Conservation (phyloP, 345 rosid species). For the Bruguiera gymnorhiza region DNA sequence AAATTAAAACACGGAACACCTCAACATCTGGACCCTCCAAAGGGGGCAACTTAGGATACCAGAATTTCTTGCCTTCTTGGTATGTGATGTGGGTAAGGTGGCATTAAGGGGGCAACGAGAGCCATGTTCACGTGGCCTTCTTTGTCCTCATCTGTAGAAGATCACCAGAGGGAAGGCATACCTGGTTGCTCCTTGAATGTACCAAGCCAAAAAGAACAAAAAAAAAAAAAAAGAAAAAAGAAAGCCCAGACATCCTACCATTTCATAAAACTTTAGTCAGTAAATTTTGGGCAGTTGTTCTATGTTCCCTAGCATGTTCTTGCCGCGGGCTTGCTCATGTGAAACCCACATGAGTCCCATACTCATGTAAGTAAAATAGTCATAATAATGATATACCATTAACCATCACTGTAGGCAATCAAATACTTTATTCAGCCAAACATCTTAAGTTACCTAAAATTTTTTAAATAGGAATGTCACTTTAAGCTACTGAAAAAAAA, state of each 20-base stretch:
- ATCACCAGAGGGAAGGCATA: conserved; percentile 23
- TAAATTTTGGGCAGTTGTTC: conserved; percentile 43
- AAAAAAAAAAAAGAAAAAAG: neutral
- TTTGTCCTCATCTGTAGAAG: conserved; percentile 31
- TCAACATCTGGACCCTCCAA: conserved; percentile 15
- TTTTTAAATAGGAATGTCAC: neutral
- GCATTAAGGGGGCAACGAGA: conserved; percentile 24
- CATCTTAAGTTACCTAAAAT: neutral
- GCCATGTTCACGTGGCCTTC: conserved; percentile 44
- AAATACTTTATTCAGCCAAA: neutral
- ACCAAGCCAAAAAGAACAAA: neutral
- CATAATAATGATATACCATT: neutral
- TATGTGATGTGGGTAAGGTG: conserved; percentile 34
- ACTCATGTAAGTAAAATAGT: conserved; percentile 25
- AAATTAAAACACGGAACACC: conserved; percentile 22
- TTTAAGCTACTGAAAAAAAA: too few relatives aligned
- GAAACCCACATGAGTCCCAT: conserved; percentile 63
- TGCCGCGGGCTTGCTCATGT: conserved; percentile 37
- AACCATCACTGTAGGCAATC: neutral
- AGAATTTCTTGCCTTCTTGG: conserved; percentile 12
- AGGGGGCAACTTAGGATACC: conserved; percentile 25
- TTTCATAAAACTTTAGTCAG: neutral
- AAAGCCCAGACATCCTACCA: neutral
- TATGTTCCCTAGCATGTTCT: conserved; percentile 62
- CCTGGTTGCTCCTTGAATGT: conserved; percentile 27